A percentile compares a stretch with the other conserved stretches of the same genome.
Conservation (phyloP, 176 grass and related monocot species). For the Carex cristatella region DNA sequence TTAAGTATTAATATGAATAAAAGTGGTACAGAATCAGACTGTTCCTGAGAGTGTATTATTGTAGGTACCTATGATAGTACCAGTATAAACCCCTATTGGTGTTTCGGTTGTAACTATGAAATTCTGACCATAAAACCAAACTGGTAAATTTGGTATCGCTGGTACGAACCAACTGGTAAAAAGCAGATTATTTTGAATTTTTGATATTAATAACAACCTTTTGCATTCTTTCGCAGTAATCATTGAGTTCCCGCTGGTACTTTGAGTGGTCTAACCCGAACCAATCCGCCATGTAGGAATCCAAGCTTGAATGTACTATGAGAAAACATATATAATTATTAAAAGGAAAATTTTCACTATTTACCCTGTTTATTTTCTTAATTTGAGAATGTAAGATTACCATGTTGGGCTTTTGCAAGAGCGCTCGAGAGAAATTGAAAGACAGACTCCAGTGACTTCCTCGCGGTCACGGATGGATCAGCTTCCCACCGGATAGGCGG, state of each 20-base stretch:
- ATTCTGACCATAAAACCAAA: not conserved
- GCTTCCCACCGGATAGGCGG: conserved; percentile 35
- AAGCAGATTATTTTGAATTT: not conserved
- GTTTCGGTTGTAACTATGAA: not conserved
- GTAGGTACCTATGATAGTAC: not conserved
- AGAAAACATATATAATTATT: too few species aligned
- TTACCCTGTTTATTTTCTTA: too few species aligned
- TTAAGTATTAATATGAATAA: not conserved
- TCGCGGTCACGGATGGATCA: conserved; percentile 27
- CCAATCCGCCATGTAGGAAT: conserved; percentile 70
- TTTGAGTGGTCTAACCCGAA: conserved; percentile 81
- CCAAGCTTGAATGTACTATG: conserved; percentile 69
- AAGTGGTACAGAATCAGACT: not conserved
- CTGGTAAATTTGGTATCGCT: not conserved
- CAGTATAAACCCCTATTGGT: not conserved
- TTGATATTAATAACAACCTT: conserved; percentile 32
- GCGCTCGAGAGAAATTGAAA: conserved; percentile 47
- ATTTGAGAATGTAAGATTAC: conserved; percentile 26
- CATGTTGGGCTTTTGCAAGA: conserved; percentile 59
- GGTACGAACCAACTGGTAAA: not conserved
- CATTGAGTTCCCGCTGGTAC: conserved; percentile 70
- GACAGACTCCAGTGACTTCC: conserved; percentile 18
- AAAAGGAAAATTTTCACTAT: too few species aligned
- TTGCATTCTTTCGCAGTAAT: conserved; percentile 52
- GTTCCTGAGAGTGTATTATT: not conserved